Evolutionary conservation across 306 rosid genomes (phyloP), one percentile per base, ranked within the genome.

Genomic region (Oxytropis ochrocephala): DNA sequence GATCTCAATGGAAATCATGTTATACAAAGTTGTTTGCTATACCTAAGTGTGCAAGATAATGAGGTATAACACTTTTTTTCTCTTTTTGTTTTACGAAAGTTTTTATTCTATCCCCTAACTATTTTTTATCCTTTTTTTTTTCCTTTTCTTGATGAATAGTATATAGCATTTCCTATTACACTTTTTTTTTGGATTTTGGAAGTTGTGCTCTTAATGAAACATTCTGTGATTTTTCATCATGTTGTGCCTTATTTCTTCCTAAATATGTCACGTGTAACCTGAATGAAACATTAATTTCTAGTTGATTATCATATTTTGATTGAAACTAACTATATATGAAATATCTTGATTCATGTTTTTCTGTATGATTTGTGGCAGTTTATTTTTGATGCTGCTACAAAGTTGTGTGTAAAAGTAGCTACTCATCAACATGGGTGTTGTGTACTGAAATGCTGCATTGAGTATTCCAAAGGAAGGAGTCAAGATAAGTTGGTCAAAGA

Each of bases 391-490:
- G 88, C 91, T 70, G 91, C 88, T 30, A 79, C 75, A n/a, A 80
- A 73, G 80, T 82, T 60, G 53, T 84, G 85, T 67, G 67, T 77
- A 39, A 84, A 85, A 16, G 78, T 90, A 74, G 89, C 91, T 57
- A 90, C 91, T 74, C 89, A 90, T 74, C 83, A 69, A 54, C 94
- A 90, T 79, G 96, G 96, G 44, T 90, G 96, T 32, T 87, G 95
- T 65, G 90, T 87, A 3, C 58, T 90, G 77, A 94, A 90, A 85
- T 75, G 85, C 39, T 90, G 96, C 84, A 82, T 87, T 59, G 78
- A 78, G 36, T 46, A 71, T 50, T 80, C 96, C 12, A 42, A 19
- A 0, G 95, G 91, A 44, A 83, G 55, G 16, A 58, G 72, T 78
- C 87, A 58, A 12, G 81, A 78, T 19, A 82, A 63, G 63, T 77